These are phyloP conservation scores for Trichoderma gamsii DNA, from an alignment of 495 filamentous ascomycete genomes.

Conservation along the genomic window DNA sequence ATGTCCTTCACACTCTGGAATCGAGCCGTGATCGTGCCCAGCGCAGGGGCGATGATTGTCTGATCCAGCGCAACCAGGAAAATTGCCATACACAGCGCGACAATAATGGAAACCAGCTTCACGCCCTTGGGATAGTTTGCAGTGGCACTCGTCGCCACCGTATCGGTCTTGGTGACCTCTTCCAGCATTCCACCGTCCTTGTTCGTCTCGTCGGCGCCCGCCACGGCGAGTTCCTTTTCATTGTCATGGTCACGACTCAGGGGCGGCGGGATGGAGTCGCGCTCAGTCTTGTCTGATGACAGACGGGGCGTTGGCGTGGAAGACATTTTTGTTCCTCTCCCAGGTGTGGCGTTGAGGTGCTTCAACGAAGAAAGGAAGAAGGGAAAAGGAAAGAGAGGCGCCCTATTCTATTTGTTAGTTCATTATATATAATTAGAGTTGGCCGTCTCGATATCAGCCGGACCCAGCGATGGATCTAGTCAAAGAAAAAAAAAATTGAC, in stretches of 20 bases:
- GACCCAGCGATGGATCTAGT: no score
- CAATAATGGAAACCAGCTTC: constrained; percentile 41
- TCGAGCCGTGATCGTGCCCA: constrained; percentile 44
- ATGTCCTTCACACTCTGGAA: constrained; percentile 42
- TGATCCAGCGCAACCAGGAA: constrained; percentile 61
- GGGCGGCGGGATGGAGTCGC: background rate
- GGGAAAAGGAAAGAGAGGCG: background rate
- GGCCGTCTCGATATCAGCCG: no score
- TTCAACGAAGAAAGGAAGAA: background rate
- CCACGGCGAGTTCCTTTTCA: background rate
- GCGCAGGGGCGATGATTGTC: constrained; percentile 56
- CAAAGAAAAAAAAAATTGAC: no score
- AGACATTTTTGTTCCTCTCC: background rate
- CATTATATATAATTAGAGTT: no score
- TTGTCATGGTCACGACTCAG: background rate
- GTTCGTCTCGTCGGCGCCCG: background rate
- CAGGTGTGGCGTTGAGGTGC: background rate
- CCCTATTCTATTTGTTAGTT: no score
- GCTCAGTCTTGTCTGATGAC: constrained; percentile 7
- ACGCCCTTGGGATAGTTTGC: constrained; percentile 40
- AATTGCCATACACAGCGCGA: constrained; percentile 44
- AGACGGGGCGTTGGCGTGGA: background rate
- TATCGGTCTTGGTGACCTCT: constrained; percentile 16
- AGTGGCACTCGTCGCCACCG: constrained; percentile 19
- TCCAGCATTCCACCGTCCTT: background rate